Percentiles rank a stretch among this genome's conserved stretches.
phyloP scores from a whole-genome alignment of 805 yeast species.

The Metschnikowia koreensis region DNA sequence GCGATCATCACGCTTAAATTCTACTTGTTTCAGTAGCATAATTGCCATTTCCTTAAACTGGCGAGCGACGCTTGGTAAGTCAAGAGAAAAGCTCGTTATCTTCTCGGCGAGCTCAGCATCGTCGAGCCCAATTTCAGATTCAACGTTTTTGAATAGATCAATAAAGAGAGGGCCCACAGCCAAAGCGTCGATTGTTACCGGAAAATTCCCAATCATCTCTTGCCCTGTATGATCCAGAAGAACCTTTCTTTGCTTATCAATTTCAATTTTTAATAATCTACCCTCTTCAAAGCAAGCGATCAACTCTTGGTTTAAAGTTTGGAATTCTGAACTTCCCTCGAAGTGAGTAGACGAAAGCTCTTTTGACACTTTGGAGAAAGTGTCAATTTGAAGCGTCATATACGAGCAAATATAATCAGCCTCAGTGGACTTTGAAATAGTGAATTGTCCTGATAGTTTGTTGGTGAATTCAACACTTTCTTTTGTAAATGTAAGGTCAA shows the following conservation, averaged over 20 bases:
- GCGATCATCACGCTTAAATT: background rate
- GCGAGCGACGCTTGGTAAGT: background rate
- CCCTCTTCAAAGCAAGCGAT: background rate
- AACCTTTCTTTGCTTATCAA: background rate
- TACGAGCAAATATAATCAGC: background rate
- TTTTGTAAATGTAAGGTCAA: constrained; percentile 2
- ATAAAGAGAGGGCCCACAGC: background rate
- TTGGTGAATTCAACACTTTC: background rate
- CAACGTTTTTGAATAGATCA: background rate
- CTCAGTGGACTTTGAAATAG: background rate
- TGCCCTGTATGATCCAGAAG: background rate
- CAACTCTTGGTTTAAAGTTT: background rate
- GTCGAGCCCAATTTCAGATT: constrained; percentile 7
- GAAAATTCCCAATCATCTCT: background rate
- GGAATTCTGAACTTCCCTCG: background rate
- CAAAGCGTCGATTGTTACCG: background rate
- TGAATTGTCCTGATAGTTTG: background rate
- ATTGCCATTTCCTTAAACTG: background rate
- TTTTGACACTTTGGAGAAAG: background rate
- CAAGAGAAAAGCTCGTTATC: background rate
- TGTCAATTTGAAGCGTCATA: background rate
- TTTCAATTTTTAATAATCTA: background rate
- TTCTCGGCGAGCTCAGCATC: background rate
- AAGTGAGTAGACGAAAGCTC: background rate
- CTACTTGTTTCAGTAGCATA: background rate